Percentiles rank a stretch among this genome's conserved stretches.
Evolutionary conservation across 2,329 filamentous ascomycete species (phyloP).

Genomic region (Cladophialophora bantiana): DNA sequence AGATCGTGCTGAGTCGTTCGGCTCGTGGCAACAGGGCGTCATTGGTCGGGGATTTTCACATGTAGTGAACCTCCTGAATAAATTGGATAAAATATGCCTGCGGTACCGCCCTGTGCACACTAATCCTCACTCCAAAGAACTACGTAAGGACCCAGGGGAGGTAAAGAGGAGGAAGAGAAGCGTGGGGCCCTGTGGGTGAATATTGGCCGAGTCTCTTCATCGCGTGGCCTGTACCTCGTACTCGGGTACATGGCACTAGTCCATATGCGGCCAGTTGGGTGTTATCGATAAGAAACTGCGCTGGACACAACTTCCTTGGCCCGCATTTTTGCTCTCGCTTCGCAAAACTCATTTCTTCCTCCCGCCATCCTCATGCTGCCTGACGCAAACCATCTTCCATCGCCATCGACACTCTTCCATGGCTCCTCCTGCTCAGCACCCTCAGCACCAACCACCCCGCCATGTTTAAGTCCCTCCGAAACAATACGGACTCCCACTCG

Average conservation of each 20-base stretch:
- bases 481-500: not conserved
- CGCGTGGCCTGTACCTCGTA: not conserved
- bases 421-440: not conserved
- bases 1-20: not conserved
- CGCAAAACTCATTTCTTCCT: constrained; percentile 4
- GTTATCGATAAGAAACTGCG: constrained; percentile 1
- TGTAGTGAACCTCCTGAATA: not conserved
- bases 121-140: not conserved
- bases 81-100: not conserved
- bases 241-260: not conserved
- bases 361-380: not conserved
- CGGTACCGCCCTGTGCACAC: not conserved
- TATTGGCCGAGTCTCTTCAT: not conserved
- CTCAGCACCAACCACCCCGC: not conserved
- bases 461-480: not conserved
- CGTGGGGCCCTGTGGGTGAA: not conserved
- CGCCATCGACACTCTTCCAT: constrained; percentile 3
- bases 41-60: not conserved
- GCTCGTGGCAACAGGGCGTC: not conserved
- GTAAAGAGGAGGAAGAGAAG: not conserved
- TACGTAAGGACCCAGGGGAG: not conserved
- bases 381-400: constrained; percentile 1
- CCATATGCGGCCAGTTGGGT: not conserved
- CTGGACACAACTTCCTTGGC: not conserved
- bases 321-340: constrained; percentile 1